phyloP scores from a whole-genome alignment of 495 filamentous ascomycete species.

The Talaromyces trachyspermus region DNA sequence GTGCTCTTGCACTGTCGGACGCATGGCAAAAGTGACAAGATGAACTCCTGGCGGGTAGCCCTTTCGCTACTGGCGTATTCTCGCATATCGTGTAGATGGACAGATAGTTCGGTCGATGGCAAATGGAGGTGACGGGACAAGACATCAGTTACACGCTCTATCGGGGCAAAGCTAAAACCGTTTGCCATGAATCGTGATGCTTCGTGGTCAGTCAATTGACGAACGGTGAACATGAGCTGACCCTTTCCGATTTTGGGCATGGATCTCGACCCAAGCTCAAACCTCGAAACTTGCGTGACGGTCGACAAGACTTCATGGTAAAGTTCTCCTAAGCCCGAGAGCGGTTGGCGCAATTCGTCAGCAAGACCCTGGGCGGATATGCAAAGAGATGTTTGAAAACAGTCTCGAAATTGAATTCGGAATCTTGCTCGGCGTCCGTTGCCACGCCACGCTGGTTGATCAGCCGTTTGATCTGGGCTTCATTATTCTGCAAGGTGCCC shows the following conservation, averaged over 20 bases:
- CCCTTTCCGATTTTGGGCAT: slow-evolving; percentile 49
- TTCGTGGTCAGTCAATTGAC: slow-evolving; percentile 52
- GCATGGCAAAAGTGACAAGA: slow-evolving; percentile 66
- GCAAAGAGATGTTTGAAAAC: slow-evolving; percentile 82
- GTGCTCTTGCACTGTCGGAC: slow-evolving; percentile 55
- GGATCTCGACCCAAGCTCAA: slow-evolving; percentile 7
- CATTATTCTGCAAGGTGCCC: slow-evolving; percentile 42
- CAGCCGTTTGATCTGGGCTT: slow-evolving; percentile 25
- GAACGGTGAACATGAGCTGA: slow-evolving; percentile 76
- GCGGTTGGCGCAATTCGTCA: slow-evolving; percentile 48
- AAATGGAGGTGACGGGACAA: slow-evolving; percentile 70
- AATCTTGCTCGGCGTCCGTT: slow-evolving; percentile 32
- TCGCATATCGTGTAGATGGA: slow-evolving; percentile 54
- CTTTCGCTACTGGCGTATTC: slow-evolving; percentile 43
- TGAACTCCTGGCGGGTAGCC: slow-evolving; percentile 62
- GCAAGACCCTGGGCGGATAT: slow-evolving; percentile 70
- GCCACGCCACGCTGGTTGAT: slow-evolving; percentile 29
- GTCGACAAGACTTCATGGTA: slow-evolving; percentile 74
- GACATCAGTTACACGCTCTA: slow-evolving; percentile 58
- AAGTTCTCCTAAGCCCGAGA: slow-evolving; percentile 62
- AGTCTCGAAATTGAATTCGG: slow-evolving; percentile 55
- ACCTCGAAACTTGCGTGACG: slow-evolving; percentile 33
- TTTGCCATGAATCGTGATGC: slow-evolving; percentile 53
- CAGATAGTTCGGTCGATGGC: slow-evolving; percentile 41
- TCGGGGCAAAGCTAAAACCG: slow-evolving; percentile 70